These are phyloP conservation scores for Hypoxylon trugodes DNA, from an alignment of 495 filamentous ascomycete genomes.

Conservation along the genomic window DNA sequence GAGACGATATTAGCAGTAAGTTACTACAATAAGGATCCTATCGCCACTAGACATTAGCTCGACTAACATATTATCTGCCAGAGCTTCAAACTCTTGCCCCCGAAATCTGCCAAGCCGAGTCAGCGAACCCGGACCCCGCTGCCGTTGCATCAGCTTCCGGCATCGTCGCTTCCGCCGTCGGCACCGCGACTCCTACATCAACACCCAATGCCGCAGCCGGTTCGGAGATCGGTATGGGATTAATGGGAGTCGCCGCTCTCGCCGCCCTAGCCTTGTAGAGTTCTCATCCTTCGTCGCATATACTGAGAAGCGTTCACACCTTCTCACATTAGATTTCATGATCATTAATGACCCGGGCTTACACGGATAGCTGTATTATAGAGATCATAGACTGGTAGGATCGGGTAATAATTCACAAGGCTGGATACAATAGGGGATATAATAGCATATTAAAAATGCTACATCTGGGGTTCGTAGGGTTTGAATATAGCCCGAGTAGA, in stretches of 20 bases:
- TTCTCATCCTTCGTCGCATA: neutral
- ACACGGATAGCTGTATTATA: slow-evolving; percentile 24
- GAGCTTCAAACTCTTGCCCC: slow-evolving; percentile 29
- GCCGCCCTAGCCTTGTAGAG: slow-evolving; percentile 33
- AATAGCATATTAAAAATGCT: slow-evolving; percentile 1
- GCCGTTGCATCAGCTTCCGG: slow-evolving; percentile 41
- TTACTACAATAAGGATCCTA: neutral
- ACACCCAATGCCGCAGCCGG: slow-evolving; percentile 33
- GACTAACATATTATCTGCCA: slow-evolving; percentile 33
- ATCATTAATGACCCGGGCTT: slow-evolving; percentile 27
- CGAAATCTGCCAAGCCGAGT: slow-evolving; percentile 40
- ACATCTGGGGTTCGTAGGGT: neutral
- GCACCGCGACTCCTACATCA: slow-evolving; percentile 21
- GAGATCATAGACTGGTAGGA: slow-evolving; percentile 37
- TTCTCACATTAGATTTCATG: slow-evolving; percentile 12
- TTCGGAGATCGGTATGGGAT: slow-evolving; percentile 36
- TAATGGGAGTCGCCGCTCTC: slow-evolving; percentile 35
- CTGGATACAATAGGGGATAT: neutral
- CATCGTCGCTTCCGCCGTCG: slow-evolving; percentile 38
- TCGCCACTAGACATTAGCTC: neutral
- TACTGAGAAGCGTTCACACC: neutral
- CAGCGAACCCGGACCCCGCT: slow-evolving; percentile 38
- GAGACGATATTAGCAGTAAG: slow-evolving; percentile 38
- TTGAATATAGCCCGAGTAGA: slow-evolving; percentile 1
- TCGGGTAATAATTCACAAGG: slow-evolving; percentile 19